These are phyloP conservation scores for Syncephalastrum contaminatum DNA, from an alignment of 371 early-diverging fungal genomes.

Conservation along the genomic window DNA sequence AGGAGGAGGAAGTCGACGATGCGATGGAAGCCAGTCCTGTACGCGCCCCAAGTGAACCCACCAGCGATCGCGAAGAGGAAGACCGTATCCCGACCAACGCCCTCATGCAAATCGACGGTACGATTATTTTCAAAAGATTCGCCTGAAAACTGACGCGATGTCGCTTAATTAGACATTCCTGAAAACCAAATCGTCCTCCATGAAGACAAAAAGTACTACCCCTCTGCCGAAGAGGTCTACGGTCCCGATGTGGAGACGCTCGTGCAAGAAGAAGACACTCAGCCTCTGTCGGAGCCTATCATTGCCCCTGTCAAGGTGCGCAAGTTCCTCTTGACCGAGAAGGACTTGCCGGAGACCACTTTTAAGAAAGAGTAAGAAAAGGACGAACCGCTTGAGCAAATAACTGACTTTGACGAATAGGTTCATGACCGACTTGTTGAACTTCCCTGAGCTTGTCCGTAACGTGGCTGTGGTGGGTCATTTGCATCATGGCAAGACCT, in stretches of 20 bases:
- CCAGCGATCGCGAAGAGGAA: conserved; percentile 8
- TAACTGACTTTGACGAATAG: conserved; percentile 24
- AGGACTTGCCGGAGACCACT: conserved; percentile 78
- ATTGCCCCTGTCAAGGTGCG: conserved; percentile 87
- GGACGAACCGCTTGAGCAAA: background rate
- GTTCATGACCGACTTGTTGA: conserved; percentile 86
- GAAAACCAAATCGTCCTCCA: conserved; percentile 87
- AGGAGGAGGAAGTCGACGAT: conserved; percentile 25
- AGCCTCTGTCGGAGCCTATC: conserved; percentile 94
- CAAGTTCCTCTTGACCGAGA: conserved; percentile 84
- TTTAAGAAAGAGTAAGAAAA: conserved; percentile 83
- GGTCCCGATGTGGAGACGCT: conserved; percentile 94
- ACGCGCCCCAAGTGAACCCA: too few species aligned
- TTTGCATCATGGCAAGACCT: conserved; percentile 96
- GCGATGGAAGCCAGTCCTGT: too few species aligned
- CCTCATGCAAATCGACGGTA: conserved; percentile 49
- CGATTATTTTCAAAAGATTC: background rate
- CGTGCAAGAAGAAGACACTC: conserved; percentile 97
- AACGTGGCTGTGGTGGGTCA: conserved; percentile 94
- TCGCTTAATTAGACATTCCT: conserved; percentile 50
- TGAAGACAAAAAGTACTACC: conserved; percentile 98
- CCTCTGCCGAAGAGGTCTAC: conserved; percentile 96
- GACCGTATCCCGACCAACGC: conserved; percentile 19
- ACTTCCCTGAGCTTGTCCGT: conserved; percentile 78
- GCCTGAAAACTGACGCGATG: background rate